A percentile compares a stretch with the other conserved stretches of the same genome.
Conservation (phyloP, 2,329 filamentous ascomycete genomes). For the Curvularia eragrostidis region DNA sequence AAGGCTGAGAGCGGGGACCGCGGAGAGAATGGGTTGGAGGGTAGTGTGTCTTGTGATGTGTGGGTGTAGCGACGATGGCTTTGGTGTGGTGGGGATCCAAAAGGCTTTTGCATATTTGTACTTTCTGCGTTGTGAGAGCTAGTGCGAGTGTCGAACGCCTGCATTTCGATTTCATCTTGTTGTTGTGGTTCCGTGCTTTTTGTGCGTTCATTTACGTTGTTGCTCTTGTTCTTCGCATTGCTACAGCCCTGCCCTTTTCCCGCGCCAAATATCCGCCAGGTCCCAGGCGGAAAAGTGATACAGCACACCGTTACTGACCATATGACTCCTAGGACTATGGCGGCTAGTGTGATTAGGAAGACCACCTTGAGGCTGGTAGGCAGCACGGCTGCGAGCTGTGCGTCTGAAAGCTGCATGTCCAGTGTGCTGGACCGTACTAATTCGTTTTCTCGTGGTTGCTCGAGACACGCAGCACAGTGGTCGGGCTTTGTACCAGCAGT, state of each 20-base stretch:
- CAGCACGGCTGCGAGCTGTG: neutral
- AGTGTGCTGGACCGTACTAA: neutral
- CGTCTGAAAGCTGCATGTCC: neutral
- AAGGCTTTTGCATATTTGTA: too few relatives aligned
- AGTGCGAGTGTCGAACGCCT: neutral
- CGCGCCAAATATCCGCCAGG: neutral
- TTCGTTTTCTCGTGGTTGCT: neutral
- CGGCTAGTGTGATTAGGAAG: neutral
- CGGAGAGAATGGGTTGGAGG: neutral
- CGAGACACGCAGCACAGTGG: neutral
- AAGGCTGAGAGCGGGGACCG: neutral
- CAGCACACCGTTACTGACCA: neutral
- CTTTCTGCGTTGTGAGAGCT: neutral
- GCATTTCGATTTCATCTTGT: neutral
- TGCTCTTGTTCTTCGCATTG: neutral
- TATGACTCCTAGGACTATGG: neutral
- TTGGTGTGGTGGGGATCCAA: too few relatives aligned
- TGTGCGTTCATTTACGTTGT: neutral
- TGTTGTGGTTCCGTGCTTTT: too few relatives aligned
- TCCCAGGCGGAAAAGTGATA: neutral
- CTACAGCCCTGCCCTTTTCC: neutral
- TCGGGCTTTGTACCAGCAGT: neutral
- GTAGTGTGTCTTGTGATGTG: neutral
- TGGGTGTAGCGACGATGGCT: neutral
- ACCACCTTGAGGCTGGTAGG: neutral